Conservation (phyloP, 768 basidiomycete genomes). For the Auriculariales sp. region DNA sequence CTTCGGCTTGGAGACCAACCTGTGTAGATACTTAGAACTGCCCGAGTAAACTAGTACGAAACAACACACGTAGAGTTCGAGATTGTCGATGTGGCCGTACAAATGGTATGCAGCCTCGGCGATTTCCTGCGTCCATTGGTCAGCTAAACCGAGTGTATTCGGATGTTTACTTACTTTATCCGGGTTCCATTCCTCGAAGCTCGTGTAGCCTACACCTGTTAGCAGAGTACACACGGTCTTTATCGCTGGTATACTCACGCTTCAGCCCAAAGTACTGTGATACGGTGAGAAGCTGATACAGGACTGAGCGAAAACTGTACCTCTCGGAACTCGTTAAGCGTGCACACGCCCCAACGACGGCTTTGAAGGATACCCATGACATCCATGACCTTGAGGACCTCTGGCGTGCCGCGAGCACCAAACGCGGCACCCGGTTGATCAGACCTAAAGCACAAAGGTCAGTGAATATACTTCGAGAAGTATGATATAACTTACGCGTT, state of each 20-base stretch:
- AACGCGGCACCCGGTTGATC: constrained; percentile 45
- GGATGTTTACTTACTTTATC: constrained; percentile 32
- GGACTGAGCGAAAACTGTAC: constrained; percentile 1
- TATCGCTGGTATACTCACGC: constrained; percentile 4
- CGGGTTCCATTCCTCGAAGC: constrained; percentile 22
- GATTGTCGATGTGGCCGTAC: constrained; percentile 58
- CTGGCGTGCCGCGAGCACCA: constrained; percentile 54
- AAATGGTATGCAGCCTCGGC: constrained; percentile 53
- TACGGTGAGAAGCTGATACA: not conserved
- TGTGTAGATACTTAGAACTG: not conserved
- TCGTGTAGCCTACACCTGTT: constrained; percentile 8
- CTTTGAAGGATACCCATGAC: constrained; percentile 53
- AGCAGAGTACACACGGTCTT: not conserved
- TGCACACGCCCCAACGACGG: constrained; percentile 53
- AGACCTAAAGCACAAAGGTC: constrained; percentile 19
- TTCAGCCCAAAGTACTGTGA: constrained; percentile 12
- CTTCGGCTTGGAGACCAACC: constrained; percentile 16
- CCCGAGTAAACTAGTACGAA: constrained; percentile 20
- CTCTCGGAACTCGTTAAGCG: constrained; percentile 35
- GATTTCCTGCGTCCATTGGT: not conserved
- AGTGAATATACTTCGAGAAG: not conserved
- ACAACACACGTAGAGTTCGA: constrained; percentile 65
- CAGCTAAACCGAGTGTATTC: constrained; percentile 25
- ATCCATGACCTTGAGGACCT: constrained; percentile 50
- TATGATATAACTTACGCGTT: constrained; percentile 19